Evolutionary conservation across 441 rosid species (phyloP).

Genomic region (Aquilaria agallochum): DNA sequence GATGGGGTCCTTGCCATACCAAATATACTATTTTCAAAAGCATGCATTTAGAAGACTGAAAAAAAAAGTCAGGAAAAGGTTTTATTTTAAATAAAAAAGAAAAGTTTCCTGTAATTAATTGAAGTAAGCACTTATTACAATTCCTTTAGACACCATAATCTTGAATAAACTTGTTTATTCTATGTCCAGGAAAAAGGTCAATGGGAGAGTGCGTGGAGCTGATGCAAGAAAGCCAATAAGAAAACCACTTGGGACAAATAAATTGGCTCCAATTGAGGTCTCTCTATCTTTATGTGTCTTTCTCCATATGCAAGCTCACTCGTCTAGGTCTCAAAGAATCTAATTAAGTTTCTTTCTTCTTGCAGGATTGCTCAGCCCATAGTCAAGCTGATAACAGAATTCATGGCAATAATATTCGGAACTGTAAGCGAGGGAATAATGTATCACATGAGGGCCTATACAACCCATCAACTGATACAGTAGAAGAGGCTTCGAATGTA

Average conservation of each 20-base stretch:
- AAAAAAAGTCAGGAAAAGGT: no score
- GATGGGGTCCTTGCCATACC: no score
- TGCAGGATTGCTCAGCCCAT: constrained; percentile 45
- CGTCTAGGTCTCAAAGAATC: constrained; percentile 5
- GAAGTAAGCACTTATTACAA: no score
- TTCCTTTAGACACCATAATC: neutral
- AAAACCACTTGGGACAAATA: constrained; percentile 46
- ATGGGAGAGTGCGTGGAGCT: constrained; percentile 53
- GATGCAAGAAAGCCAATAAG: constrained; percentile 66
- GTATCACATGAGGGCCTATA: constrained; percentile 35
- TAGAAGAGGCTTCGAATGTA: constrained; percentile 59
- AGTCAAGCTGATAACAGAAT: constrained; percentile 26
- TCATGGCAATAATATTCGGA: constrained; percentile 23
- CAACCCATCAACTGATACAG: constrained; percentile 36
- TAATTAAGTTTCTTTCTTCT: constrained; percentile 16
- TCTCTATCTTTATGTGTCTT: constrained; percentile 12
- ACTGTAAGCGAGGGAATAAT: constrained; percentile 29
- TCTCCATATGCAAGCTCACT: neutral
- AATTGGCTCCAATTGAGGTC: constrained; percentile 75
- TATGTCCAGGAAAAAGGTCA: constrained; percentile 51
- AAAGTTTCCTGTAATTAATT: no score
- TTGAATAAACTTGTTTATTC: constrained; percentile 5
- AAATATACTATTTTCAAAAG: no score
- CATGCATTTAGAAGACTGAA: no score
- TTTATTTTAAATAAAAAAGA: no score